Base-by-base conservation (phyloP, 192 early-diverging fungal species). In the Dispira simplex region DNA sequence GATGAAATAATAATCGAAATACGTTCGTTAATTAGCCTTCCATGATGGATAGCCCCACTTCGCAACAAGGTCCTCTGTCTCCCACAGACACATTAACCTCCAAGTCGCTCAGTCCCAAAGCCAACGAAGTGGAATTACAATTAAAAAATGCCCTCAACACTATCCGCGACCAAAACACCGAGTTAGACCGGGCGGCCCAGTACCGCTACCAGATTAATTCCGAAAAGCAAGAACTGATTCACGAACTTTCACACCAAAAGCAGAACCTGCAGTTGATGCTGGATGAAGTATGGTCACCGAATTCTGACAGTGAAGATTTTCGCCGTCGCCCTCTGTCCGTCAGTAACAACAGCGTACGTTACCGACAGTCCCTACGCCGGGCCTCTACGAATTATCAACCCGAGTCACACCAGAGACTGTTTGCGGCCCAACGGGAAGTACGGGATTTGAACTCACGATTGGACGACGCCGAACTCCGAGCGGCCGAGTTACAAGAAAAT, bases 181-280 rank as follows among this genome's bases (percentile, higher is more conserved):
- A 60, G 58, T 44, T 60, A 13, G 58, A 60, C 58, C 18, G 27
- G 58, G 58, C 58, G 11, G 58, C 58, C 28, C 11, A 43, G 58
- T 60, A 60, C 58, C 58, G 58, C 43, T 43, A 27, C 58, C 58
- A 43, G 14, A 1, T 60, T 16, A 60, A 60, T 27, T 60, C 58
- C 28, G 58, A 60, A 44, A 60, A 60, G 58, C 12, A 43, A 14
- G 32, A 60, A 13, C 58, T 60, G 14, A 11, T 60, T 18, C 32
- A 11, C 43, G 58, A 60, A 16, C 58, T 60, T 18, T 16, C 13
- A 6, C 39, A n/a, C 3, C 58, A 60, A 60, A 60, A 60, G 13
- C 26, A 44, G 16, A 27, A 60, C 43, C 39, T 60, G 32, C 25
- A 27, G 13, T 12, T 10, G 18, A 43, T 60, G 25, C 28, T 60